Conservation (phyloP, 2,329 filamentous ascomycete species). For the Celoporthe dispersa region DNA sequence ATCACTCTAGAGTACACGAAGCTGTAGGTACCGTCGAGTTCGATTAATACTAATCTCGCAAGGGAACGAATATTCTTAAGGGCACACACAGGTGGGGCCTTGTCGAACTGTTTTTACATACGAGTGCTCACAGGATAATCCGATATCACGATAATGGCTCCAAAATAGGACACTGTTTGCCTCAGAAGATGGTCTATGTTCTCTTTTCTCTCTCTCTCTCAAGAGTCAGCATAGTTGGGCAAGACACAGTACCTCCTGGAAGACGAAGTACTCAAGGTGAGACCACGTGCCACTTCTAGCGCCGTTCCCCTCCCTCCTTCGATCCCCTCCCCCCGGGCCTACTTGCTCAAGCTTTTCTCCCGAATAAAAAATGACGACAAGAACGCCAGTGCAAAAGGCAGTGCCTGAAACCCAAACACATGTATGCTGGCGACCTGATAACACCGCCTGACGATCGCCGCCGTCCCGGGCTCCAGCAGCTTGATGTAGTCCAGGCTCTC, state of each 20-base stretch:
- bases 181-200: neutral
- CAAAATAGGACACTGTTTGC: neutral
- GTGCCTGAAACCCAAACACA: constrained; percentile 45
- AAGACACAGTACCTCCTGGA: neutral
- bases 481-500: constrained; percentile 73
- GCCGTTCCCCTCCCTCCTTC: neutral
- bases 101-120: neutral
- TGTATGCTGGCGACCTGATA: constrained; percentile 58
- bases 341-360: constrained; percentile 57
- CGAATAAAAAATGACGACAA: constrained; percentile 54
- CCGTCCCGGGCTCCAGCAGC: constrained; percentile 63
- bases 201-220: neutral
- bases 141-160: neutral
- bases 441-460: constrained; percentile 64
- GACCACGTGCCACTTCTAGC: neutral
- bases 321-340: neutral
- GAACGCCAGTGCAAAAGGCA: constrained; percentile 45
- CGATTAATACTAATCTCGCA: too few species aligned
- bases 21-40: neutral
- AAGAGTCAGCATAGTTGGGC: neutral
- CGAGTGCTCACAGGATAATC: neutral
- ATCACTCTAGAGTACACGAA: neutral
- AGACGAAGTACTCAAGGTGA: neutral
- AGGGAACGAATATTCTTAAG: too few species aligned
- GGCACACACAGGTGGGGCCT: neutral